Conservation (phyloP, 208 protist species). For the Leishmania arabica region DNA sequence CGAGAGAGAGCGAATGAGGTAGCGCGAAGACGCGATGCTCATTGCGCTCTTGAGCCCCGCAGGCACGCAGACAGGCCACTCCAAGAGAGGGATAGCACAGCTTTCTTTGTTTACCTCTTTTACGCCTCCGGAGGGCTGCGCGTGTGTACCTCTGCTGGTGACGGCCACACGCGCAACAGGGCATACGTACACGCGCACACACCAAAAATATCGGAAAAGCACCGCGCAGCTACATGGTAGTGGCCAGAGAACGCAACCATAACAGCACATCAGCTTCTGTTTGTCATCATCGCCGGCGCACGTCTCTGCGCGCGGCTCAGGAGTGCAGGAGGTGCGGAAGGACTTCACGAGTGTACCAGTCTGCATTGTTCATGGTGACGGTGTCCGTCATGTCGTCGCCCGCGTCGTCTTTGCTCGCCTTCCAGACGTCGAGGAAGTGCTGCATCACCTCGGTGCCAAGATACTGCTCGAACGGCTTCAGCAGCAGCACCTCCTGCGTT, state of each 20-base stretch:
- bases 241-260: background rate
- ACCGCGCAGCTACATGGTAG: background rate
- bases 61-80: background rate
- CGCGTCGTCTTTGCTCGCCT: conserved; percentile 5
- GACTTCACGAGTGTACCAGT: conserved; percentile 44
- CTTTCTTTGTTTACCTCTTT: background rate
- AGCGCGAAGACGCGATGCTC: background rate
- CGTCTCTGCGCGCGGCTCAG: background rate
- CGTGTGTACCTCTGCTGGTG: background rate
- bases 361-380: conserved; percentile 16
- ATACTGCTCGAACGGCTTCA: conserved; percentile 63
- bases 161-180: background rate
- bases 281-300: background rate
- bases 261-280: too few relatives aligned
- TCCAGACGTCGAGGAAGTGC: conserved; percentile 43
- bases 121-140: background rate
- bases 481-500: conserved; percentile 56
- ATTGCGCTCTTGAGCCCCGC: background rate
- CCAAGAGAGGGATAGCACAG: background rate
- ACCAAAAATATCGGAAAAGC: background rate
- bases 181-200: background rate
- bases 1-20: background rate
- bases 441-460: conserved; percentile 45
- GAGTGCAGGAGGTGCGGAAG: conserved; percentile 39
- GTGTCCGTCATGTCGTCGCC: conserved; percentile 11